phyloP scores from a whole-genome alignment of 352 stramenopile species.

The Phytophthora syringae region DNA sequence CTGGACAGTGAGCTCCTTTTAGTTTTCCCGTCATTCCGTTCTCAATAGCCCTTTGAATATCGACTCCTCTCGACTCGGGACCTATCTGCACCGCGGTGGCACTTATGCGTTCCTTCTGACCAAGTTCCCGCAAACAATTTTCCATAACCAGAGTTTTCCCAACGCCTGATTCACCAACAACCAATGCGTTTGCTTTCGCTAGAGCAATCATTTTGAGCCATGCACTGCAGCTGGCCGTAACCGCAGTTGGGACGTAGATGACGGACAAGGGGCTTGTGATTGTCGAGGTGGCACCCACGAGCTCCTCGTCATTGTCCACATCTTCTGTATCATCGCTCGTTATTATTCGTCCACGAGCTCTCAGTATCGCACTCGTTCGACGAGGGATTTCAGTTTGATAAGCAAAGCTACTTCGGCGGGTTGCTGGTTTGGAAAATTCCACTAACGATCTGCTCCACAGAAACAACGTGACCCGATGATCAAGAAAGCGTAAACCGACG shows the following conservation, averaged over 20 bases:
- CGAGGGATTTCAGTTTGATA: slow-evolving; percentile 32
- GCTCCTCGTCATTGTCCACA: slow-evolving; percentile 22
- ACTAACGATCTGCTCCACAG: slow-evolving; percentile 33
- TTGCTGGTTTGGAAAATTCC: slow-evolving; percentile 1
- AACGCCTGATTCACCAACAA: slow-evolving; percentile 53
- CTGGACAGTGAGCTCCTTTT: slow-evolving; percentile 62
- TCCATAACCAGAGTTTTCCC: slow-evolving; percentile 62
- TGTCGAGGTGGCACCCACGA: slow-evolving; percentile 27
- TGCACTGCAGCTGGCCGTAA: slow-evolving; percentile 40
- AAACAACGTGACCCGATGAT: slow-evolving; percentile 35
- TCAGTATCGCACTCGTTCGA: slow-evolving; percentile 37
- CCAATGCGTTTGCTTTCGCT: slow-evolving; percentile 52
- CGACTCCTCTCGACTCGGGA: slow-evolving; percentile 17
- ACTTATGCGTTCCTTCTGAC: slow-evolving; percentile 41
- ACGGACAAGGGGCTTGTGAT: slow-evolving; percentile 33
- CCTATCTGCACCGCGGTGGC: slow-evolving; percentile 45
- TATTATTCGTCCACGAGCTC: slow-evolving; percentile 32
- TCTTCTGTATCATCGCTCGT: slow-evolving; percentile 30
- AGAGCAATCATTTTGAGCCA: slow-evolving; percentile 47
- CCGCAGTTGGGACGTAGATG: slow-evolving; percentile 57
- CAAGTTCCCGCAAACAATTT: slow-evolving; percentile 44
- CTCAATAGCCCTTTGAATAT: slow-evolving; percentile 52
- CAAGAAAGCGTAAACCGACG: slow-evolving; percentile 45
- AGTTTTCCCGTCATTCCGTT: slow-evolving; percentile 54
- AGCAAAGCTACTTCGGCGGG: slow-evolving; percentile 32